Percentiles rank a stretch among this genome's conserved stretches.
Evolutionary conservation across 2,329 filamentous ascomycete genomes (phyloP).

Genomic region (Cladosporium sp.): DNA sequence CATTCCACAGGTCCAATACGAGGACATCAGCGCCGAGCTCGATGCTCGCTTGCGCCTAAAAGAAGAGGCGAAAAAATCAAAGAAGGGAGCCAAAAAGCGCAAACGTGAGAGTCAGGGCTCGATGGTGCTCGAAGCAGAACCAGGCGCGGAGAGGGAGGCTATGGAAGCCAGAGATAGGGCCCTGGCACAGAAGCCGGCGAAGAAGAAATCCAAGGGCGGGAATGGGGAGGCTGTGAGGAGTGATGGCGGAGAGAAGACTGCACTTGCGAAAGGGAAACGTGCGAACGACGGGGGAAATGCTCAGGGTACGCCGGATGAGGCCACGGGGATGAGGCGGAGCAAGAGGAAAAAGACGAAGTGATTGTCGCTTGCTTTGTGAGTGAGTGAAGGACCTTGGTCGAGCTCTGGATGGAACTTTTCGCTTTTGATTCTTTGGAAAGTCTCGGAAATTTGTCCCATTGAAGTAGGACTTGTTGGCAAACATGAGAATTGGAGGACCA

Average conservation of each 20-base stretch:
- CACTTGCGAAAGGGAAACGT: slow-evolving; percentile 6
- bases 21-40: slow-evolving; percentile 29
- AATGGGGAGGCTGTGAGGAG: slow-evolving; percentile 7
- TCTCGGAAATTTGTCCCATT: too few relatives aligned
- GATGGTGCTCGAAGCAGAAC: slow-evolving; percentile 15
- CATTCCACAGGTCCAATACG: slow-evolving; percentile 20
- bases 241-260: neutral
- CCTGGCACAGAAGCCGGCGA: slow-evolving; percentile 13
- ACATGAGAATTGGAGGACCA: too few relatives aligned
- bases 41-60: slow-evolving; percentile 29
- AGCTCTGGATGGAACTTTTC: too few relatives aligned
- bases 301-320: neutral
- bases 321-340: neutral
- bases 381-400: too few relatives aligned
- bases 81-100: slow-evolving; percentile 29
- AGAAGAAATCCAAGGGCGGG: slow-evolving; percentile 16
- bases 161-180: neutral
- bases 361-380: too few relatives aligned
- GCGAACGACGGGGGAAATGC: neutral
- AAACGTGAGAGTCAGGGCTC: slow-evolving; percentile 31
- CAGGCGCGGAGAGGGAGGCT: slow-evolving; percentile 24
- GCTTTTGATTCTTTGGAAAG: too few relatives aligned
- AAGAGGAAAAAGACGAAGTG: slow-evolving; percentile 4
- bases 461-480: too few relatives aligned
- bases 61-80: slow-evolving; percentile 20